Base-by-base conservation (phyloP, 768 basidiomycete species). In the Calocera cornea region DNA sequence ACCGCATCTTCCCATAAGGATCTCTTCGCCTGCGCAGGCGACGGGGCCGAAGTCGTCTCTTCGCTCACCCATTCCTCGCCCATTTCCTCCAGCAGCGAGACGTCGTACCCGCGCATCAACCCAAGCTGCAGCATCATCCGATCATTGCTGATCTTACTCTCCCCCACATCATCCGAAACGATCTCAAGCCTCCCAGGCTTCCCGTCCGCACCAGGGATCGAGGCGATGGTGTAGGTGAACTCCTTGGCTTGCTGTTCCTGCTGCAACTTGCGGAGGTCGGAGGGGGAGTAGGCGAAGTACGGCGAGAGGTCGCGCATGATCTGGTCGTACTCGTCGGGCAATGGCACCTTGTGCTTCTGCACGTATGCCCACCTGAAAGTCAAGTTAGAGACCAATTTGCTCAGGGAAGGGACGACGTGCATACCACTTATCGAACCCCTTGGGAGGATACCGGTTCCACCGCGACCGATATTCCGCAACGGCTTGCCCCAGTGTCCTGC, bases 391-490 rank as follows among this genome's bases (percentile, higher is more conserved):
- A 49, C 67, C 65, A 24, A 24, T 60, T 49, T 44, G 14, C 19
- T 10, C 2, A 1, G 34, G 1, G n/a, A 60, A 38, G 29, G 11
- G 27, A 31, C 24, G n/a, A 14, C 14, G n/a, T 19, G 63, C 70
- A 1, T 34, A 81, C 81, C 80, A 81, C 36, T 77, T 76, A 33
- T 81, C 80, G 67, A 82, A 82, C 1, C 82, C 82, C 40, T 72
- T 75, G 2, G 80, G 80, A 0, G 81, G 81, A 1, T 69, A 65
- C 19, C 77, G 73, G 33, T 68, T 72, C 31, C 80, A 79, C 12
- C 78, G 72, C 12, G 73, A 68, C 67, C 69, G 72, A 66, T 81
- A 81, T 67, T 82, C 80, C 14, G 68, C 67, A 0, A 79, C 76
- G 0, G 80, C 81, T 54, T 77, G 72, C 0, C 72, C 72, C 7